Evolutionary conservation across 352 stramenopile genomes (phyloP).

Genomic region (Pythium chondricola): DNA sequence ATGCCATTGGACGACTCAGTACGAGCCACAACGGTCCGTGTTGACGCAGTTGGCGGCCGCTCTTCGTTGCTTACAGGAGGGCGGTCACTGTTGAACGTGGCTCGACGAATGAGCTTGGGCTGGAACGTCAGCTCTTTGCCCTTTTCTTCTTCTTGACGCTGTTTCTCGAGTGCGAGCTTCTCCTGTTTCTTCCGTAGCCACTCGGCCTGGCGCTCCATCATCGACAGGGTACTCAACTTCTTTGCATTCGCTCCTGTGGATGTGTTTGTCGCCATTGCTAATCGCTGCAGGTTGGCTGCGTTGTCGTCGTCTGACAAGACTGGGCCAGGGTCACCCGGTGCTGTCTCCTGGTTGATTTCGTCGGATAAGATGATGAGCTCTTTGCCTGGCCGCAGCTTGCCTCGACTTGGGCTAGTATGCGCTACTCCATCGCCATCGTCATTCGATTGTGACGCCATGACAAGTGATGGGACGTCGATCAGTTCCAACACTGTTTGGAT

Average conservation of each 20-base stretch:
- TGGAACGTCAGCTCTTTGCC: constrained; percentile 81
- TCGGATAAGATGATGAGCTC: constrained; percentile 68
- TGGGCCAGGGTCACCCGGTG: constrained; percentile 9
- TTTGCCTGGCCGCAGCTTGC: constrained; percentile 71
- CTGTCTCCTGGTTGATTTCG: constrained; percentile 19
- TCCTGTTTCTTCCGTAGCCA: constrained; percentile 77
- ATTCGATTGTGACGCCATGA: constrained; percentile 1
- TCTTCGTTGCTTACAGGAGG: constrained; percentile 16
- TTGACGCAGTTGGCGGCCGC: constrained; percentile 5
- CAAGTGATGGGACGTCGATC: constrained; percentile 44
- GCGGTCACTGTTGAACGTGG: constrained; percentile 42
- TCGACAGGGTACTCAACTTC: constrained; percentile 57
- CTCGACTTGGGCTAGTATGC: constrained; percentile 53
- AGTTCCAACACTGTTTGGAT: constrained; percentile 51
- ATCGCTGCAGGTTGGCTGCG: constrained; percentile 1
- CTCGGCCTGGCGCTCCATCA: constrained; percentile 76
- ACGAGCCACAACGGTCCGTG: constrained; percentile 2
- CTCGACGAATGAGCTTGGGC: constrained; percentile 67
- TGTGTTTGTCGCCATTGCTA: neutral
- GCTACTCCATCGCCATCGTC: constrained; percentile 3
- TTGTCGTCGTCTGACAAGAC: constrained; percentile 14
- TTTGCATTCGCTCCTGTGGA: constrained; percentile 17
- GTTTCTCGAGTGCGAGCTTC: constrained; percentile 58
- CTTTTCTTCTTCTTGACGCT: constrained; percentile 59
- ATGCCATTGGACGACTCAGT: constrained; percentile 8